Conservation (phyloP, 1,284 basidiomycete species). For the Rhodofomes roseus region DNA sequence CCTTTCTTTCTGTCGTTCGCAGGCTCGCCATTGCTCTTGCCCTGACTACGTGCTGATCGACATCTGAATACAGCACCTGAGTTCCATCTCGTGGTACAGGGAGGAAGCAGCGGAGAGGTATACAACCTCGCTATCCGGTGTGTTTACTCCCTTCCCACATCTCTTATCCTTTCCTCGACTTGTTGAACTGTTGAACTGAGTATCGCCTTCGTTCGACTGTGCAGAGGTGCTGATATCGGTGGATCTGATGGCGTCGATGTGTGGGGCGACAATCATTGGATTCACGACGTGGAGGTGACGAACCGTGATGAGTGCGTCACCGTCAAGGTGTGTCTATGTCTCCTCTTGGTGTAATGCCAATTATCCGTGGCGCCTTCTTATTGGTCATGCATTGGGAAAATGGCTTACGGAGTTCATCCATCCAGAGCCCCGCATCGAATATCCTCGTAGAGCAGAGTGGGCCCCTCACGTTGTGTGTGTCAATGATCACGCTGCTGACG, state of each 20-base stretch:
- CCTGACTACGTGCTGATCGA: not conserved
- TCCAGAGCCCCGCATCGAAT: constrained; percentile 24
- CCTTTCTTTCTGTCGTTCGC: not conserved
- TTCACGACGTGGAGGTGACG: constrained; percentile 35
- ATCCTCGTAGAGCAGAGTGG: constrained; percentile 31
- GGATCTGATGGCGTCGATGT: constrained; percentile 36
- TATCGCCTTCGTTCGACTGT: not conserved
- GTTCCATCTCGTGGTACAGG: constrained; percentile 34
- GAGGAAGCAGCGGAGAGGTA: constrained; percentile 31
- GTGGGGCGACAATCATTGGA: constrained; percentile 32
- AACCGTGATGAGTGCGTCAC: constrained; percentile 38
- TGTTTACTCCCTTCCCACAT: not conserved
- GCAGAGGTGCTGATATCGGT: constrained; percentile 26
- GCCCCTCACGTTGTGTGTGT: not conserved
- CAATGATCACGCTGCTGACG: not conserved
- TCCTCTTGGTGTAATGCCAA: not conserved
- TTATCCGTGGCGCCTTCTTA: too few relatives aligned
- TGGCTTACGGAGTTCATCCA: too few relatives aligned
- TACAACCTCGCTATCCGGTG: constrained; percentile 36
- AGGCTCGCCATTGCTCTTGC: not conserved
- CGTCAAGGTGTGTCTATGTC: constrained; percentile 22
- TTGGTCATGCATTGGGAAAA: too few relatives aligned
- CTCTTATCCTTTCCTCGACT: rapidly evolving
- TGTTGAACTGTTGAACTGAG: too few relatives aligned
- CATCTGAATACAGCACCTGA: constrained; percentile 26